Evolutionary conservation across 1,284 basidiomycete genomes (phyloP).

Genomic region (Peniophora sp.): DNA sequence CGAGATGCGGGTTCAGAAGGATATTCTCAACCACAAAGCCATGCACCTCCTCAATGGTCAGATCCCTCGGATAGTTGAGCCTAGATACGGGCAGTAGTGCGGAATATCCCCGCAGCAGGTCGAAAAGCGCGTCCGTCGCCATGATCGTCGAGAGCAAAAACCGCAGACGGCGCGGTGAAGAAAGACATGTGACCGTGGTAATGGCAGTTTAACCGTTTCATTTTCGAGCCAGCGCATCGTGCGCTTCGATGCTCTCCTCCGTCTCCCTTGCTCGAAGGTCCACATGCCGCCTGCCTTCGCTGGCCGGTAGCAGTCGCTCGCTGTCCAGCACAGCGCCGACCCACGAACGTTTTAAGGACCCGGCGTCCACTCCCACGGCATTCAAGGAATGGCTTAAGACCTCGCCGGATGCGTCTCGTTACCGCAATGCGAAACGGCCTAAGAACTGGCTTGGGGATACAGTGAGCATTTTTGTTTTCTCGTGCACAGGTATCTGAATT

Average conservation of each 20-base stretch:
- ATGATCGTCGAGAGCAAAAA: neutral
- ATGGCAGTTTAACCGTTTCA: no score
- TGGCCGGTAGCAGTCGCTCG: no score
- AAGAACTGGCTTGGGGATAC: conserved; percentile 51
- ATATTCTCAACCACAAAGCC: conserved; percentile 45
- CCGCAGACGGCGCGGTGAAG: neutral
- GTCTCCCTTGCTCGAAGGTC: no score
- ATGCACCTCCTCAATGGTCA: conserved; percentile 33
- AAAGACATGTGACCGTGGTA: neutral
- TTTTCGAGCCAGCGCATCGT: no score
- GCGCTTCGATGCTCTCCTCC: no score
- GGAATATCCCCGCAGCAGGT: conserved; percentile 45
- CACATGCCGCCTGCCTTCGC: no score
- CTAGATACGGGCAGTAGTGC: conserved; percentile 37
- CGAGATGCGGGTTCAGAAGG: conserved; percentile 43
- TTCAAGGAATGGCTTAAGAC: no score
- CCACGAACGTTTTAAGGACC: no score
- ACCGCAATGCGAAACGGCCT: conserved; percentile 27
- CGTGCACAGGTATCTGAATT: conserved; percentile 1
- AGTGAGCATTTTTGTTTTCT: conserved; percentile 19
- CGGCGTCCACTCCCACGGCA: no score
- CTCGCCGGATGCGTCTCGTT: no score
- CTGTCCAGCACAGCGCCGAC: no score
- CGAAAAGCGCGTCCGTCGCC: conserved; percentile 20
- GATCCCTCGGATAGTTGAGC: conserved; percentile 29